phyloP scores from a whole-genome alignment of 257 asterid species.

The Nicotiana benthamiana region DNA sequence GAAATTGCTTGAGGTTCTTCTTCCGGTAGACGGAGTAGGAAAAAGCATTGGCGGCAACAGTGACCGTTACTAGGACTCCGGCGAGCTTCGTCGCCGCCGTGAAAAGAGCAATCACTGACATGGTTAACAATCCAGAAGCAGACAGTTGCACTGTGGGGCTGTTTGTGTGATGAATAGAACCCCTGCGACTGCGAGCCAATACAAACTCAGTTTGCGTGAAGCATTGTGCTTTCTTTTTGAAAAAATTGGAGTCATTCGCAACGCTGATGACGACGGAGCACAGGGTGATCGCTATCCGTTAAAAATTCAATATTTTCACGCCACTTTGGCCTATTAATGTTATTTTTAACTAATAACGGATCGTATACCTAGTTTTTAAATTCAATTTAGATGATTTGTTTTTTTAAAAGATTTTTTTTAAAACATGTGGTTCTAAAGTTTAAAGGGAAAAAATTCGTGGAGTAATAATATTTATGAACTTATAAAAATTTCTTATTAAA shows the following conservation, averaged over 20 bases:
- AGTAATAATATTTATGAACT: too few species aligned
- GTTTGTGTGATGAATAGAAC: background rate
- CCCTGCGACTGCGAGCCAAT: background rate
- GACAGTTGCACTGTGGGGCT: background rate
- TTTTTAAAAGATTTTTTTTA: too few species aligned
- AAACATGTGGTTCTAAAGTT: too few species aligned
- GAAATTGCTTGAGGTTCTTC: conserved; percentile 53
- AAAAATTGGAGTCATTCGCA: background rate
- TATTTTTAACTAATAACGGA: too few species aligned
- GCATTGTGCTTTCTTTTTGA: background rate
- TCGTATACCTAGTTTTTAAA: too few species aligned
- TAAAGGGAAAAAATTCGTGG: too few species aligned
- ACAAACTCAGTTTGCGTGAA: background rate
- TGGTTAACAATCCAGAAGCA: background rate
- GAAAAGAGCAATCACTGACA: conserved; percentile 48
- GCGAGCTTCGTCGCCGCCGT: conserved; percentile 79
- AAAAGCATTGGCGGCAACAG: conserved; percentile 78
- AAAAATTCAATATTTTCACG: too few species aligned
- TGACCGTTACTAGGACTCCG: conserved; percentile 60
- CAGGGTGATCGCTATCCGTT: too few species aligned
- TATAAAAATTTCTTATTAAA: too few species aligned
- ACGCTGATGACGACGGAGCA: background rate
- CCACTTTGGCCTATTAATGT: too few species aligned
- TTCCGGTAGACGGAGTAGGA: conserved; percentile 59
- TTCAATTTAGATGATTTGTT: too few species aligned